Evolutionary conservation across 805 yeast genomes (phyloP).

Genomic region (Candida tibetensis): DNA sequence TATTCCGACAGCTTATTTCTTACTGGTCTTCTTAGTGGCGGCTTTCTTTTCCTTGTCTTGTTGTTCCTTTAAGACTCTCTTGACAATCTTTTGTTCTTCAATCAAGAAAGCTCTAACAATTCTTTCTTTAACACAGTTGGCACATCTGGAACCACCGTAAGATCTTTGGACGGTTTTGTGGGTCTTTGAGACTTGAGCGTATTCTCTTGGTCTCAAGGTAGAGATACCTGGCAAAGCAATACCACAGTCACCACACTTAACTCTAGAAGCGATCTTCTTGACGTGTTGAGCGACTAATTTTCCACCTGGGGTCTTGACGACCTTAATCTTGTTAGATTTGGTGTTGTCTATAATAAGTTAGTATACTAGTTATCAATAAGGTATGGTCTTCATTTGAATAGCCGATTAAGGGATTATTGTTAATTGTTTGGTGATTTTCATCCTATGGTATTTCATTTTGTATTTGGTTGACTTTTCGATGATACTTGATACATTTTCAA

Average conservation of each 20-base stretch:
- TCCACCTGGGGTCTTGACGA: conserved; percentile 99
- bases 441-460: too few species aligned
- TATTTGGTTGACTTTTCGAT: not conserved
- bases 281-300: conserved; percentile 96
- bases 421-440: too few species aligned
- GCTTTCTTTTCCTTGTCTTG: conserved; percentile 77
- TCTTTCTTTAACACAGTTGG: conserved; percentile 99
- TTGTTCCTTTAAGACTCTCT: conserved; percentile 97
- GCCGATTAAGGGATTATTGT: too few species aligned
- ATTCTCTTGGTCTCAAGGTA: conserved; percentile 97
- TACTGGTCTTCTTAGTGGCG: conserved; percentile 30
- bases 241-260: conserved; percentile 89
- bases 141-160: conserved; percentile 99
- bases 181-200: conserved; percentile 92
- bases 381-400: too few species aligned
- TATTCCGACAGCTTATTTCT: conserved; percentile 23
- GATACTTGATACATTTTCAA: not conserved
- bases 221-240: conserved; percentile 81
- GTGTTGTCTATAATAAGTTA: conserved; percentile 82
- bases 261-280: conserved; percentile 85
- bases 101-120: conserved; percentile 98
- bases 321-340: conserved; percentile 98
- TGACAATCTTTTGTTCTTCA: conserved; percentile 99
- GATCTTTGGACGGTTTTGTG: conserved; percentile 99
- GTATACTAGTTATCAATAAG: conserved; percentile 19